These are phyloP conservation scores for Pisolithus tinctorius DNA, from an alignment of 768 basidiomycete species.

Conservation along the genomic window DNA sequence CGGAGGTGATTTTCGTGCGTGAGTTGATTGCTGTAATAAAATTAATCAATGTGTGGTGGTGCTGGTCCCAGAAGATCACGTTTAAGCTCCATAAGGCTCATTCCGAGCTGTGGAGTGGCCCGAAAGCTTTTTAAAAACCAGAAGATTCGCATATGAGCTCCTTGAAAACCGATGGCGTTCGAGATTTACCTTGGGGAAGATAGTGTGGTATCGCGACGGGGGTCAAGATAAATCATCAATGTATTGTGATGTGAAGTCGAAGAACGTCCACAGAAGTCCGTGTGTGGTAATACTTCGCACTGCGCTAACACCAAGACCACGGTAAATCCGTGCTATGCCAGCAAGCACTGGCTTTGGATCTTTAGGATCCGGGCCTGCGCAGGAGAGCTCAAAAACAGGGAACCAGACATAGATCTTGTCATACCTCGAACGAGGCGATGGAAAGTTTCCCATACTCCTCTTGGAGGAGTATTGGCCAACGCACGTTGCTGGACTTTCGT, in stretches of 20 bases:
- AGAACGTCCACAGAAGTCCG: constrained; percentile 89
- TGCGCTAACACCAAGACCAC: constrained; percentile 91
- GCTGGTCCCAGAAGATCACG: background rate
- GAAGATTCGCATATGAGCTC: background rate
- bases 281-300: constrained; percentile 89
- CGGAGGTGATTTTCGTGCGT: constrained; percentile 21
- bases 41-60: constrained; percentile 9
- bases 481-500: constrained; percentile 95
- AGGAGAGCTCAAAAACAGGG: constrained; percentile 1
- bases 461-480: constrained; percentile 68
- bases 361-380: constrained; percentile 67
- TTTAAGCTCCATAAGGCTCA: background rate
- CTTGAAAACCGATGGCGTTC: background rate
- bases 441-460: constrained; percentile 68
- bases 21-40: constrained; percentile 4
- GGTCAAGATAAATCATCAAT: constrained; percentile 53
- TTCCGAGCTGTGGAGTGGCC: background rate
- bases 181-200: background rate
- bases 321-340: constrained; percentile 83
- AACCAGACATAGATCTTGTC: constrained; percentile 5
- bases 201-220: background rate
- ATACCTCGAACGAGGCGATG: constrained; percentile 75
- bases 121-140: background rate
- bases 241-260: constrained; percentile 71
- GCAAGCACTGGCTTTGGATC: constrained; percentile 69